Conservation (phyloP, 345 rosid genomes). For the Aegle marmelos region DNA sequence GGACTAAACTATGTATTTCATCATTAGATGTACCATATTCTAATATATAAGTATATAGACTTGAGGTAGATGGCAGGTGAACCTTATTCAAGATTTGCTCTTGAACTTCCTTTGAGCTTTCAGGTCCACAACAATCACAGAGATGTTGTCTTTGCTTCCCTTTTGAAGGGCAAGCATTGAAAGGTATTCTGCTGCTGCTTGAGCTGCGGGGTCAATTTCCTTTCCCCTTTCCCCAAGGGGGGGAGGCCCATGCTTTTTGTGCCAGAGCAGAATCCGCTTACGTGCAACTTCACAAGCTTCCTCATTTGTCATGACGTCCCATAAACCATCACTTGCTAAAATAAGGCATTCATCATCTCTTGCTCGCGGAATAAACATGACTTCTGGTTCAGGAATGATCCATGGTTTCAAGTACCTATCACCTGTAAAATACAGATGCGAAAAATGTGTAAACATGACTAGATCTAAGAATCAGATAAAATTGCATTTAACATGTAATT, state of each 20-base stretch:
- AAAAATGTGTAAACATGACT: background rate
- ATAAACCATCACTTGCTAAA: constrained; percentile 70
- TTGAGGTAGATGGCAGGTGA: constrained; percentile 10
- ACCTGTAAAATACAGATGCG: constrained; percentile 28
- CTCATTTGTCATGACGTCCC: constrained; percentile 74
- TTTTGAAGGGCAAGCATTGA: constrained; percentile 67
- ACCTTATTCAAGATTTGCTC: constrained; percentile 47
- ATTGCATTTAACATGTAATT: background rate
- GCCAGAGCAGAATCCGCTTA: constrained; percentile 70
- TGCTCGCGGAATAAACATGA: constrained; percentile 54
- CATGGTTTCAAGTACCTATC: constrained; percentile 76
- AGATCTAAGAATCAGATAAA: background rate
- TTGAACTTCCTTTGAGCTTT: constrained; percentile 83
- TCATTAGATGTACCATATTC: constrained; percentile 32
- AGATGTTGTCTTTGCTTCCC: constrained; percentile 87
- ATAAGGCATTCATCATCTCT: constrained; percentile 71
- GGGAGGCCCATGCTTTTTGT: constrained; percentile 61
- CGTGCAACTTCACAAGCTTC: constrained; percentile 75
- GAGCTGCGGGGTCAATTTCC: constrained; percentile 69
- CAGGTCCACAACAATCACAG: constrained; percentile 83
- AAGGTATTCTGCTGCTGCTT: constrained; percentile 79
- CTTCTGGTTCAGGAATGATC: constrained; percentile 75
- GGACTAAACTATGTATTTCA: constrained; percentile 61
- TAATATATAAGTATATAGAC: constrained; percentile 29
- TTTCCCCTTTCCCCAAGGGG: constrained; percentile 54